Percentiles rank a stretch among this genome's conserved stretches.
Conservation (phyloP, 495 filamentous ascomycete species). For the Aspergillus asperescens region DNA sequence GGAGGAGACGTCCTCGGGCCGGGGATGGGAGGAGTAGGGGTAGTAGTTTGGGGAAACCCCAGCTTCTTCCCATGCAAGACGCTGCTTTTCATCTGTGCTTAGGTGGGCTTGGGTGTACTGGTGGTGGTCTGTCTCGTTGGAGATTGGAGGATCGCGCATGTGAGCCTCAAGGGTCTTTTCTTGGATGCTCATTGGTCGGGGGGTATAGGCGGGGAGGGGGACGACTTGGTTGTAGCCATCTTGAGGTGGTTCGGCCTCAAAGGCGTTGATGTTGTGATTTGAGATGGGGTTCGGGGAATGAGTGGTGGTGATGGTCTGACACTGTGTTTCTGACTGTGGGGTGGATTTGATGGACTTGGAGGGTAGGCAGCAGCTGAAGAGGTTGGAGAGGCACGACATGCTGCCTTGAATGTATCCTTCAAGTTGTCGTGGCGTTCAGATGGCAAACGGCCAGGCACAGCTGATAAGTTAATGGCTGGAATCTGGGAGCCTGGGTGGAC, state of each 20-base stretch:
- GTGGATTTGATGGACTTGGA: conserved; percentile 1
- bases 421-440: neutral
- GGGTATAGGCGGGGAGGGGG: conserved; percentile 41
- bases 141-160: conserved; percentile 34
- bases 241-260: conserved; percentile 11
- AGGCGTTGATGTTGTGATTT: conserved; percentile 20
- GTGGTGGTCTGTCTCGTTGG: conserved; percentile 17
- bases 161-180: conserved; percentile 42
- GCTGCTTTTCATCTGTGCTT: conserved; percentile 32
- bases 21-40: neutral
- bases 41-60: no score
- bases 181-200: conserved; percentile 36
- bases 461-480: neutral
- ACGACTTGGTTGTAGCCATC: conserved; percentile 32
- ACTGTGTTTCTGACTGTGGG: conserved; percentile 7
- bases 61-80: conserved; percentile 17
- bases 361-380: conserved; percentile 13
- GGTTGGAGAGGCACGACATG: conserved; percentile 10
- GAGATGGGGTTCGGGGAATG: conserved; percentile 18
- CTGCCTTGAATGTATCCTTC: neutral
- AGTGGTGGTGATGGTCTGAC: no score
- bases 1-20: conserved; percentile 28
- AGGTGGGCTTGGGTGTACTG: neutral
- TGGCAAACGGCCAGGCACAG: neutral
- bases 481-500: conserved; percentile 9